Conservation (phyloP, 805 yeast species). For the Ogataea philodendri region DNA sequence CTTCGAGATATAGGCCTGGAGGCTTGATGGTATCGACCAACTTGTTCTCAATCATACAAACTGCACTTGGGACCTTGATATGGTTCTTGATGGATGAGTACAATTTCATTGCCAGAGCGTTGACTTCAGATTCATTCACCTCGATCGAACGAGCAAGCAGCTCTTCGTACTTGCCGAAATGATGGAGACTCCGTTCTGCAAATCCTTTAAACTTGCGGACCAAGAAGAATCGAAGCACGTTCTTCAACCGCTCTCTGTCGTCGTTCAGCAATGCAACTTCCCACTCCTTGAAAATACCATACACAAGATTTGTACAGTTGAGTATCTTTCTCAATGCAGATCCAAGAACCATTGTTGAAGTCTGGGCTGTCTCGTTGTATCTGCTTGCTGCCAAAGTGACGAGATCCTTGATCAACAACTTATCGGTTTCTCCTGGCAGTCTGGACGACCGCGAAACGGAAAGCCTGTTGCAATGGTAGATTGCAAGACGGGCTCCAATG, state of each 20-base stretch:
- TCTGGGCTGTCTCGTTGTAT: conserved; percentile 63
- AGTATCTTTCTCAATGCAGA: conserved; percentile 69
- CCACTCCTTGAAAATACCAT: conserved; percentile 46
- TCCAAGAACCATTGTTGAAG: conserved; percentile 66
- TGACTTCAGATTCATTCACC: conserved; percentile 56
- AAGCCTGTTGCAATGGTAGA: conserved; percentile 73
- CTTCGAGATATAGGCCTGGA: conserved; percentile 51
- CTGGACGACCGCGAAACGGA: conserved; percentile 71
- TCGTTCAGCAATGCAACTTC: conserved; percentile 44
- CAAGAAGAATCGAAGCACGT: conserved; percentile 58
- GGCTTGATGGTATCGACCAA: conserved; percentile 52
- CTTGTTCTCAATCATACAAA: conserved; percentile 50
- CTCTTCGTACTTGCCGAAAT: conserved; percentile 46
- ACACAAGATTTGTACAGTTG: conserved; percentile 49
- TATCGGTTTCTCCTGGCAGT: conserved; percentile 64
- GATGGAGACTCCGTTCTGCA: conserved; percentile 54
- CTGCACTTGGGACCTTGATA: conserved; percentile 47
- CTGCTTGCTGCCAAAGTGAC: conserved; percentile 63
- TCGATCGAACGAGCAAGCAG: conserved; percentile 53
- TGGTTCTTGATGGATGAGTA: conserved; percentile 41
- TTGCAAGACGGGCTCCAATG: conserved; percentile 69
- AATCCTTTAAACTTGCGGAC: conserved; percentile 57
- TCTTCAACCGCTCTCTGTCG: conserved; percentile 57
- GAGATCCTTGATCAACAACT: conserved; percentile 59
- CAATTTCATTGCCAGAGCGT: conserved; percentile 51